phyloP scores from a whole-genome alignment of 2,329 filamentous ascomycete species.

The Talaromyces sp. region DNA sequence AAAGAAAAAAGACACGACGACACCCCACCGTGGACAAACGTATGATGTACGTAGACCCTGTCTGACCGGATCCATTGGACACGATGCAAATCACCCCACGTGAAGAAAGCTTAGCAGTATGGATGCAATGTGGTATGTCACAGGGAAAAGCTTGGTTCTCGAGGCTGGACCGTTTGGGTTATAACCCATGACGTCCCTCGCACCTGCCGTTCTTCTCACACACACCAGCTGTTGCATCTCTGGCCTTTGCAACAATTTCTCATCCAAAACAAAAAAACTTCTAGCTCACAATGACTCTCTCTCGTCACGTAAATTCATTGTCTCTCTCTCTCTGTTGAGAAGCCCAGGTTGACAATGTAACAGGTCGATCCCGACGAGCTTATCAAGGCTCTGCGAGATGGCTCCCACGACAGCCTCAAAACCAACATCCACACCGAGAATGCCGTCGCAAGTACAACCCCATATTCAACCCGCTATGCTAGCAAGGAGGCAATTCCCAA shows the following conservation, averaged over 20 bases:
- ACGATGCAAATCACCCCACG: neutral
- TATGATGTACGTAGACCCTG: conserved; percentile 3
- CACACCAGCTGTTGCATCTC: neutral
- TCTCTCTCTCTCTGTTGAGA: no score
- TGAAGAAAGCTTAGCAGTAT: neutral
- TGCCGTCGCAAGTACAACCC: conserved; percentile 25
- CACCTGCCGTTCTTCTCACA: neutral
- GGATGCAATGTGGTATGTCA: neutral
- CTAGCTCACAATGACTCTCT: conserved; percentile 6
- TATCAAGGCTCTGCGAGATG: conserved; percentile 24
- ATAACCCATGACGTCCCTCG: neutral
- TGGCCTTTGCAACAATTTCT: neutral
- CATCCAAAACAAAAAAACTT: neutral
- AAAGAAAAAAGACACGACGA: neutral
- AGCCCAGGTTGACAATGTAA: neutral
- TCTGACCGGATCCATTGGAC: neutral
- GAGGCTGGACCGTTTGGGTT: neutral
- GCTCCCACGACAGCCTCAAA: conserved; percentile 25
- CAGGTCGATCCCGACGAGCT: conserved; percentile 30
- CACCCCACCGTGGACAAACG: neutral
- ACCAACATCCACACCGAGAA: conserved; percentile 27
- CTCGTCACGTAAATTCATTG: conserved; percentile 5
- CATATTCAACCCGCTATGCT: conserved; percentile 34
- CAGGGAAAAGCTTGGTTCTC: conserved; percentile 5
- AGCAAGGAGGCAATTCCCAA: conserved; percentile 32